Evolutionary conservation across 441 rosid genomes (phyloP).

Genomic region (Eruca vesicaria): DNA sequence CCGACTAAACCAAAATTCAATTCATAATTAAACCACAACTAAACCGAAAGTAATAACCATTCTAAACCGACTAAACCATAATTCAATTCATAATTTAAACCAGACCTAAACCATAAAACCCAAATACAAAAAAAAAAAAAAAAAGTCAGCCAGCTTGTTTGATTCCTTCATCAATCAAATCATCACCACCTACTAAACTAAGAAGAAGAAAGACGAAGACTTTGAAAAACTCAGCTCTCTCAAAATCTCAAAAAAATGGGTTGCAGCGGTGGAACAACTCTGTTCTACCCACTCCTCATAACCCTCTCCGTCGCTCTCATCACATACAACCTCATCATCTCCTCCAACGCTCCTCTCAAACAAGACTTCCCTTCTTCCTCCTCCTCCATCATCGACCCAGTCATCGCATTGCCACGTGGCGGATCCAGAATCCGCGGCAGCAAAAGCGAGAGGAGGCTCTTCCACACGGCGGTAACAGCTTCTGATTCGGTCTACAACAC

Average conservation of each 20-base stretch:
- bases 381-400: constrained; percentile 51
- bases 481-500: constrained; percentile 91
- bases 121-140: background rate
- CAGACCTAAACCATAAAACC: background rate
- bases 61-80: too few species aligned
- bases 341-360: constrained; percentile 80
- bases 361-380: constrained; percentile 60
- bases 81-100: background rate
- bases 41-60: too few species aligned
- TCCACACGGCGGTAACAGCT: constrained; percentile 94
- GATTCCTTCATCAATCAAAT: background rate
- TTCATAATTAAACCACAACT: too few species aligned
- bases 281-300: constrained; percentile 62
- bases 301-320: constrained; percentile 81
- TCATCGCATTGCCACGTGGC: constrained; percentile 61
- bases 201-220: constrained; percentile 35
- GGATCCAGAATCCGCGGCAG: constrained; percentile 30
- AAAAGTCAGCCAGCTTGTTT: background rate
- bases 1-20: too few species aligned
- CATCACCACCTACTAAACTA: background rate
- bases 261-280: constrained; percentile 51
- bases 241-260: constrained; percentile 52
- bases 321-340: constrained; percentile 90
- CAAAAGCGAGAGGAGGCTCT: constrained; percentile 42
- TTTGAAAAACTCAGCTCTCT: constrained; percentile 15